Percentiles rank a stretch among this genome's conserved stretches.
These are phyloP conservation scores for Sugiyamaella japonica DNA, from an alignment of 1,139 yeast species.

Conservation along the genomic window DNA sequence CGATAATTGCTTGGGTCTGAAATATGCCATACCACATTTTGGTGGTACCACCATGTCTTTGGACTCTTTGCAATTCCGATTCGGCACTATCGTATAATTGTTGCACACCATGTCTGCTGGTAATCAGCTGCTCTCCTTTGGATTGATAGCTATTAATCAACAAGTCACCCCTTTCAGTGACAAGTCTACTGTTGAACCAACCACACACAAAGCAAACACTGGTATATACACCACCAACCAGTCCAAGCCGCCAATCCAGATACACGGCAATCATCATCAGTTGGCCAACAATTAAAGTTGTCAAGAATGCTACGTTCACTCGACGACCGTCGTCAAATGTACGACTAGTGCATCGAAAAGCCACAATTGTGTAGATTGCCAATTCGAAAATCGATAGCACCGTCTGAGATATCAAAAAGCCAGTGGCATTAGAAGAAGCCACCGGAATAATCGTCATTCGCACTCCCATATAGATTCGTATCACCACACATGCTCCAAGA, in stretches of 20 bases:
- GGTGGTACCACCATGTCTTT: not conserved
- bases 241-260: constrained; percentile 3
- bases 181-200: not conserved
- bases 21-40: constrained; percentile 1
- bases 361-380: not conserved
- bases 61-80: constrained; percentile 9
- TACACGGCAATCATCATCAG: not conserved
- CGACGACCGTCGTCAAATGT: not conserved
- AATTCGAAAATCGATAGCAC: not conserved
- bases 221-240: not conserved
- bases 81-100: constrained; percentile 16
- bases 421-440: not conserved
- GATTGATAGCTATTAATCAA: constrained; percentile 6
- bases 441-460: not conserved
- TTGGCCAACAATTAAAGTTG: not conserved
- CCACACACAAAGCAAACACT: not conserved
- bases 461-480: not conserved
- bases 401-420: not conserved
- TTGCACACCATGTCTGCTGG: constrained; percentile 3
- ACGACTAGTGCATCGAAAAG: not conserved
- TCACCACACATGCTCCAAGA: not conserved
- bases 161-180: not conserved
- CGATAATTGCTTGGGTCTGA: not conserved
- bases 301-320: constrained; percentile 1
- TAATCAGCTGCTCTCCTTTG: constrained; percentile 6